phyloP scores from a whole-genome alignment of 176 grass and related monocot species.

The Oryza meyeriana region DNA sequence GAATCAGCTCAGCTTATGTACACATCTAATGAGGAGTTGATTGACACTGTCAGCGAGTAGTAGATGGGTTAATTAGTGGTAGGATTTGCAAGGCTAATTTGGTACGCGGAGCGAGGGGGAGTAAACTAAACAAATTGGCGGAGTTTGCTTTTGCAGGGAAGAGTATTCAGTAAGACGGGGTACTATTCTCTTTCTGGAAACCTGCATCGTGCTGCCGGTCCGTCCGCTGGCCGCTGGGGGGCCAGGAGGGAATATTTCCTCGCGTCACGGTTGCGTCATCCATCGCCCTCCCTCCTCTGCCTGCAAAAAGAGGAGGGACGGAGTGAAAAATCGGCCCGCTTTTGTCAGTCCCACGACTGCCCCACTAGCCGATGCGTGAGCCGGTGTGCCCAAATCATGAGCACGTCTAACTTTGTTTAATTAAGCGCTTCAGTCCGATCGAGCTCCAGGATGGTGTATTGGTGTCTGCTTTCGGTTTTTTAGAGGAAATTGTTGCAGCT shows the following conservation, averaged over 20 bases:
- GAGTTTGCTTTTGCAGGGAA: neutral
- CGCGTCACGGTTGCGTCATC: slow-evolving; percentile 48
- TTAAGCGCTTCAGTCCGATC: no score
- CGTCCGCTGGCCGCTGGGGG: slow-evolving; percentile 13
- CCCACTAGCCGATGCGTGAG: neutral
- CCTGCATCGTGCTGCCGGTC: slow-evolving; percentile 17
- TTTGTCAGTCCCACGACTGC: slow-evolving; percentile 43
- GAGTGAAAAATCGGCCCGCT: neutral
- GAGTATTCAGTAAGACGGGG: neutral
- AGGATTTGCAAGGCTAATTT: neutral
- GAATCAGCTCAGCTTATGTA: neutral
- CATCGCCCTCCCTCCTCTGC: neutral
- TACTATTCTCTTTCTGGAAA: slow-evolving; percentile 43
- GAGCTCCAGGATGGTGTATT: no score
- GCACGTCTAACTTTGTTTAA: no score
- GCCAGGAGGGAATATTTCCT: slow-evolving; percentile 33
- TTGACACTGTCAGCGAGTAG: neutral
- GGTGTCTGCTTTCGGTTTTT: no score
- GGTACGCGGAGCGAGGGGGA: neutral
- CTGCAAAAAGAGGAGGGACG: neutral
- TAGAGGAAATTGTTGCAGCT: no score
- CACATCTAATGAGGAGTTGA: neutral
- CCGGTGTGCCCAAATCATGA: no score
- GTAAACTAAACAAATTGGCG: neutral
- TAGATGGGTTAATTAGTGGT: neutral